Evolutionary conservation across 495 filamentous ascomycete species (phyloP).

Genomic region (Xylaria palmicola): DNA sequence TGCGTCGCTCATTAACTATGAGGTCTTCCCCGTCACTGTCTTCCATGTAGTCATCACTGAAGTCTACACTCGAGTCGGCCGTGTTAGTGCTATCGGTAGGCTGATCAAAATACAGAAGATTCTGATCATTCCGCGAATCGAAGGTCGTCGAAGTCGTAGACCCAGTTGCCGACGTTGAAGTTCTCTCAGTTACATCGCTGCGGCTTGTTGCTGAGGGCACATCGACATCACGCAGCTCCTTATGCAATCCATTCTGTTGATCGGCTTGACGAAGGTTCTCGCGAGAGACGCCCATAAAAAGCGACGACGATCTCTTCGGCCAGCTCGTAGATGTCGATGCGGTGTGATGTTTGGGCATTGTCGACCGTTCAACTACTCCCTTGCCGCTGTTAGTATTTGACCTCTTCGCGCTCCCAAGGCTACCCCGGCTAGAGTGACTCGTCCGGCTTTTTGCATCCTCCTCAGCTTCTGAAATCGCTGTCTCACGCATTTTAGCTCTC

Average conservation of each 20-base stretch:
- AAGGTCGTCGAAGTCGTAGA: conserved; percentile 5
- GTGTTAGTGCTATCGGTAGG: conserved; percentile 25
- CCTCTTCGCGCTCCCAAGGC: conserved; percentile 13
- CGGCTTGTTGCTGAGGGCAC: conserved; percentile 19
- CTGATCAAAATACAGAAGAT: conserved; percentile 33
- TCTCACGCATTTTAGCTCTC: conserved; percentile 71
- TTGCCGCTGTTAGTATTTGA: neutral
- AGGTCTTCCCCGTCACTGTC: conserved; percentile 28
- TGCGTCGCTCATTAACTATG: conserved; percentile 20
- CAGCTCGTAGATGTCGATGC: neutral
- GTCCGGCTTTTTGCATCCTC: conserved; percentile 26
- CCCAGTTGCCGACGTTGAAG: conserved; percentile 6
- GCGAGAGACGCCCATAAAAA: conserved; percentile 8
- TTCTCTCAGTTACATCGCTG: conserved; percentile 23
- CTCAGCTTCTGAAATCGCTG: conserved; percentile 60
- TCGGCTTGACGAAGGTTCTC: neutral
- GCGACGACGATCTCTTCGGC: conserved; percentile 18
- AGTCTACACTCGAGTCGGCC: conserved; percentile 38
- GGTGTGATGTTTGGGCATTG: neutral
- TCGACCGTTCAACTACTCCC: neutral
- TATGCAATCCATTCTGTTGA: neutral
- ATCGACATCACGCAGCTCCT: conserved; percentile 14
- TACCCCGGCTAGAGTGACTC: neutral
- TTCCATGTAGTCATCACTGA: conserved; percentile 41
- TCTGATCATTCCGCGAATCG: conserved; percentile 27